Percentiles rank a stretch among this genome's conserved stretches.
Conservation (phyloP, 2,329 filamentous ascomycete species). For the Tolypocladium inflatum region DNA sequence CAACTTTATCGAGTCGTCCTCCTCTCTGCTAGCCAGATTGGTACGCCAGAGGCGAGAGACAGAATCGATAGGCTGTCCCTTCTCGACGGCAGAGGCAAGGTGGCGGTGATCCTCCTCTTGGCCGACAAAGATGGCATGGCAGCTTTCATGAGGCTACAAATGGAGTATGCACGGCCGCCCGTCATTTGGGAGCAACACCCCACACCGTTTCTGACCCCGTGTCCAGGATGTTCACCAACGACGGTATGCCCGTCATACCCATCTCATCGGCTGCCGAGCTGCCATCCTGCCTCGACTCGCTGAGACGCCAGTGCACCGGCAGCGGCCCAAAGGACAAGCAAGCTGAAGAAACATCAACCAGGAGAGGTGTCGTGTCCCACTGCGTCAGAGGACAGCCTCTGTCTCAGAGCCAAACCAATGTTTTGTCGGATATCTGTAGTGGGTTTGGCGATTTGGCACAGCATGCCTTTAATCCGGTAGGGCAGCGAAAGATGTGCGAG, state of each 20-base stretch:
- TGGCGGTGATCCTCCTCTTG: slow-evolving; percentile 36
- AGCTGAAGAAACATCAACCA: background rate
- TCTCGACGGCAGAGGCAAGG: slow-evolving; percentile 27
- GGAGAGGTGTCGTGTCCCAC: slow-evolving; percentile 8
- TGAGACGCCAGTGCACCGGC: slow-evolving; percentile 18
- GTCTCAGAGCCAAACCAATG: slow-evolving; percentile 12
- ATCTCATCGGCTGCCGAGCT: slow-evolving; percentile 25
- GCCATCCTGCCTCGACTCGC: slow-evolving; percentile 25
- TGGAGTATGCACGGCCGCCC: slow-evolving; percentile 22
- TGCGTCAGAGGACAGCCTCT: slow-evolving; percentile 19
- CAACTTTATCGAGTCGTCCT: slow-evolving; percentile 27
- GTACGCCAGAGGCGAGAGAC: slow-evolving; percentile 13
- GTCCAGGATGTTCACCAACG: slow-evolving; percentile 21
- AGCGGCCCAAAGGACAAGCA: background rate
- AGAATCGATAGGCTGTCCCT: slow-evolving; percentile 31
- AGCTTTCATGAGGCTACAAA: slow-evolving; percentile 32
- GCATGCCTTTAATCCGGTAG: slow-evolving; percentile 8
- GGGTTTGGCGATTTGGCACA: slow-evolving; percentile 16
- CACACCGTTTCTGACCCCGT: background rate
- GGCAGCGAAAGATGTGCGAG: slow-evolving; percentile 11
- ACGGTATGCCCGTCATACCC: slow-evolving; percentile 31
- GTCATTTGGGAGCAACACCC: background rate
- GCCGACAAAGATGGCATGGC: slow-evolving; percentile 19
- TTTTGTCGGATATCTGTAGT: slow-evolving; percentile 18
- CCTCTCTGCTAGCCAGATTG: slow-evolving; percentile 27